Evolutionary conservation across 352 stramenopile species (phyloP).

Genomic region (Globisporangium nodosum): DNA sequence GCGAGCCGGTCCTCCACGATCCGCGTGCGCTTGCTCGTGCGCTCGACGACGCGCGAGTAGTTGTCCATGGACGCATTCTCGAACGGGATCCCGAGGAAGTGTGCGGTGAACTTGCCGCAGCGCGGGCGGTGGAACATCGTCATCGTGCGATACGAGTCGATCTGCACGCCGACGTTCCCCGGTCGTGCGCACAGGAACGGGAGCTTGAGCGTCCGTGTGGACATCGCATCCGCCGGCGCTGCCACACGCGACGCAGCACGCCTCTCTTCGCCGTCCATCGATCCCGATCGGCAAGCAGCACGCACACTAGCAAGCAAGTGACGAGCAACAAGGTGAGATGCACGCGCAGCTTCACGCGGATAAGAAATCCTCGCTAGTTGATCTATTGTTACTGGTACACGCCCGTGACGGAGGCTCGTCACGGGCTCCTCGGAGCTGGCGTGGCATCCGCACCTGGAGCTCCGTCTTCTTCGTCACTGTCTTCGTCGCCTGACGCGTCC

Average conservation of each 20-base stretch:
- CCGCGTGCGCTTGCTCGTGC: constrained; percentile 34
- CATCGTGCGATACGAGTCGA: constrained; percentile 62
- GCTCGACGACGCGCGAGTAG: constrained; percentile 52
- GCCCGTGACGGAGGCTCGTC: neutral
- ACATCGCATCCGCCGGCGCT: neutral
- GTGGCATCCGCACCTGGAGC: neutral
- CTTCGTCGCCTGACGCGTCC: constrained; percentile 18
- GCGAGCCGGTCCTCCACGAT: constrained; percentile 43
- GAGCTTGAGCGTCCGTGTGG: constrained; percentile 24
- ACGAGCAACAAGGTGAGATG: neutral
- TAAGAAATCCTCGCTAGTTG: too few species aligned
- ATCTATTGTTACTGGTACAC: neutral
- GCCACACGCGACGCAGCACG: constrained; percentile 9
- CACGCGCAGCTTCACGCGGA: too few species aligned
- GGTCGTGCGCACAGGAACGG: constrained; percentile 49
- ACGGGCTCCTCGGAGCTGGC: neutral
- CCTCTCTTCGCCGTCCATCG: constrained; percentile 21
- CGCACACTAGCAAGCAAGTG: neutral
- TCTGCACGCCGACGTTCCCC: constrained; percentile 73
- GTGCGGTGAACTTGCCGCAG: constrained; percentile 54
- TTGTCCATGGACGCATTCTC: constrained; percentile 73
- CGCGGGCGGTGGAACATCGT: constrained; percentile 51
- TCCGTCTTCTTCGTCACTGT: neutral
- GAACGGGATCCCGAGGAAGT: constrained; percentile 60
- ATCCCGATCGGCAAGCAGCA: neutral